Evolutionary conservation across 2,329 filamentous ascomycete species (phyloP), one percentile per base, ranked within the genome.

Genomic region (Tolypocladium cylindrosporum): DNA sequence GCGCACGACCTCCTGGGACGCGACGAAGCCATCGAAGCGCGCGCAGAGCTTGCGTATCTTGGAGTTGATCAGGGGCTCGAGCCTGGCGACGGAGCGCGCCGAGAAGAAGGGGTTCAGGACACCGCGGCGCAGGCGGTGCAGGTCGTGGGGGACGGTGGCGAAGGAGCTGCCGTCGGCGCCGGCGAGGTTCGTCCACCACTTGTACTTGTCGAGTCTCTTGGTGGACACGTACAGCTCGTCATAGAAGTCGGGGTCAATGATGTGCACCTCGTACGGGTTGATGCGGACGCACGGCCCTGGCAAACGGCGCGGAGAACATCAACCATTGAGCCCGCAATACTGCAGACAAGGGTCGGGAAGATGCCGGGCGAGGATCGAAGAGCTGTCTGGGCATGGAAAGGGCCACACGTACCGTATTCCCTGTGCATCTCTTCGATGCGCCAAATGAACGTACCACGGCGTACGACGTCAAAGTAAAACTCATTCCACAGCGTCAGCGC

Each of bases 71-170:
- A 70, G 69, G 60, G 61, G 73, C 62, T 73, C 68, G 2, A 77
- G 63, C 1, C 62, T 62, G 7, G 64, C 59, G 24, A 78, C 69
- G 9, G 71, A 70, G 13, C 66, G 65, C 41, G 67, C 70, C 2
- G 76, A 77, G 61, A 79, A 80, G 65, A 76, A 78, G 0, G 67
- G 69, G 57, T 70, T 75, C 54, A 79, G 59, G 2, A 73, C 66
- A 4, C 61, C 67, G 16, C 77, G 72, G 3, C 77, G 72, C 21
- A 69, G 64, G 2, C 74, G 72, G 60, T 79, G 77, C 8, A 70
- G 63, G 27, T 74, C 68, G 58, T 75, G 72, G 9, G 67, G 62
- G n/a, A 72, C 64, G 0, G 74, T 78, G 8, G 48, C 50, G 14
- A 73, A 65, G 11, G 58, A 57, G 37, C 61, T 60, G 4, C 52